Base-by-base conservation (phyloP, 495 filamentous ascomycete genomes). In the Penicillium roqueforti region DNA sequence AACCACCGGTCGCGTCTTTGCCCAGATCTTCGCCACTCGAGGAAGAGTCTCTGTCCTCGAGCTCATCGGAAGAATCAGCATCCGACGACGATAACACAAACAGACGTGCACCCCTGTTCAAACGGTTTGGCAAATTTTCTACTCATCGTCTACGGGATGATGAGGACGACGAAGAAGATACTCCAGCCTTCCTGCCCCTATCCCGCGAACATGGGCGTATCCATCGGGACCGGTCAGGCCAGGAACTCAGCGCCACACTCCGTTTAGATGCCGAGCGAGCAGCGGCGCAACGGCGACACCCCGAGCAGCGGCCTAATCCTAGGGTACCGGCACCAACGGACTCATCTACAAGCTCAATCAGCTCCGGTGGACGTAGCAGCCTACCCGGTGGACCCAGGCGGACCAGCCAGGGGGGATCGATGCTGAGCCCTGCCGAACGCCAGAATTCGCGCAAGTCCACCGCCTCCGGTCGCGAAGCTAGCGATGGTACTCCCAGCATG, bases 401-500 rank as follows among this genome's bases (percentile, higher is more conserved):
- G 14, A 47, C 53, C 39, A 57, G 53, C 49, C 67, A 53, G 57
- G 41, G 28, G 1, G 34, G 61, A 14, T 65, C 67, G 13, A 55
- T 70, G 10, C 54, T 76, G 2, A 77, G 82, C 46, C 72, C 79
- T 0, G 75, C 76, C 3, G 83, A 85, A 54, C 78, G 77, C n/a
- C 72, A 78, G 14, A 87, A 81, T 59, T 81, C 82, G 2, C 73
- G 73, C 13, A 72, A 69, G 36, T 81, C 80, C 47, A 72, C 47
- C 11, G 40, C 77, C 10, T 79, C 76, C 26, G 80, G 74, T 13
- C 77, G 82, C 47, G 86, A 89, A 36, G 79, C 83, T 6, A 95
- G 90, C 60, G 91, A 95, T 55, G 91, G 85, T 3, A 91, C 89
- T 2, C 93, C 91, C 0, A 98, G 95, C 59, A 97, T 97, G 88